These are phyloP conservation scores for Tylopilus subfusipes DNA, from an alignment of 768 basidiomycete genomes.

Conservation along the genomic window DNA sequence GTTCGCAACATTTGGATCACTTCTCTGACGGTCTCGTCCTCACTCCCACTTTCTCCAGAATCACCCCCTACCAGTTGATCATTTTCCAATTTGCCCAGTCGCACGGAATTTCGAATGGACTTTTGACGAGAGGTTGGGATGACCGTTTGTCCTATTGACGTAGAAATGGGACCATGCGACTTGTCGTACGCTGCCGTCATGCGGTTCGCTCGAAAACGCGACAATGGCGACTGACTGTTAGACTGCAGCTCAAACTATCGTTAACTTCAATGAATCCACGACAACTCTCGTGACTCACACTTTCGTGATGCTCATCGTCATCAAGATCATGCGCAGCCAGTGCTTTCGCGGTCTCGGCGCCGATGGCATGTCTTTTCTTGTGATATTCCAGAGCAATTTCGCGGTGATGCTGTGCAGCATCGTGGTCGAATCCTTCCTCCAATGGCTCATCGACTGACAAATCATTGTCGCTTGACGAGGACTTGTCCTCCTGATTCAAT, in stretches of 20 bases:
- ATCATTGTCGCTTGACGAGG: constrained; percentile 24
- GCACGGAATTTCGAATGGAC: constrained; percentile 50
- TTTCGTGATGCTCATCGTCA: constrained; percentile 42
- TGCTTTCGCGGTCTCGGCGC: constrained; percentile 48
- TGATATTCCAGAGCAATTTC: constrained; percentile 74
- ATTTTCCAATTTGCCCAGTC: constrained; percentile 54
- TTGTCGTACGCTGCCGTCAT: constrained; percentile 48
- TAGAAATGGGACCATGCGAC: constrained; percentile 34
- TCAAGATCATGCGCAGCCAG: constrained; percentile 47
- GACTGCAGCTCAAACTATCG: constrained; percentile 25
- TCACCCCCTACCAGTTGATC: constrained; percentile 49
- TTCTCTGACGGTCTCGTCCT: constrained; percentile 48
- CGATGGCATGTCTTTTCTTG: constrained; percentile 54
- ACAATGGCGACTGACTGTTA: constrained; percentile 49
- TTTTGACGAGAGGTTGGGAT: constrained; percentile 43
- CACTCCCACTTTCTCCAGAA: constrained; percentile 51
- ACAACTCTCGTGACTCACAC: constrained; percentile 32
- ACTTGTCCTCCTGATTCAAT: constrained; percentile 17
- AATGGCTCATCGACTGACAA: constrained; percentile 38
- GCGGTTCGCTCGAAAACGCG: constrained; percentile 62
- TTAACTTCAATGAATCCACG: constrained; percentile 2
- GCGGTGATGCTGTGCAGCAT: constrained; percentile 64
- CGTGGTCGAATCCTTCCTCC: constrained; percentile 54
- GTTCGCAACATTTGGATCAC: constrained; percentile 48
- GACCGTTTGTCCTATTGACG: constrained; percentile 41